Percentiles rank a stretch among this genome's conserved stretches.
These are phyloP conservation scores for Camelina sativa DNA, from an alignment of 345 rosid species.

Conservation along the genomic window DNA sequence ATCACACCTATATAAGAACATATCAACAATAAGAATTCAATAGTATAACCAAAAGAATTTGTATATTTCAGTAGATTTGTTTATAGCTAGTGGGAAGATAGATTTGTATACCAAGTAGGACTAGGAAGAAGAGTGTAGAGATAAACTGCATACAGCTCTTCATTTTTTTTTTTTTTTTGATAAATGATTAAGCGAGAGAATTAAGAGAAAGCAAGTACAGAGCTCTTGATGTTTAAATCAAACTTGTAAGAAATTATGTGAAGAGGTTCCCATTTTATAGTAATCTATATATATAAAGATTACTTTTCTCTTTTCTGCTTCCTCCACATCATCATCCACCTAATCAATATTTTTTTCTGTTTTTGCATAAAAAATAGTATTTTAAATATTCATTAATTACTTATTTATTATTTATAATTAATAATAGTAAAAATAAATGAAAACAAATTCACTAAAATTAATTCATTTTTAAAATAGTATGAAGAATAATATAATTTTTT, in stretches of 20 bases:
- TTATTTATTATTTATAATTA: no score
- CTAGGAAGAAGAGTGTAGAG: background rate
- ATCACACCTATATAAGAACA: background rate
- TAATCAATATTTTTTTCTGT: no score
- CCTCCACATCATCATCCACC: no score
- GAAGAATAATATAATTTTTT: no score
- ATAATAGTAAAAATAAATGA: no score
- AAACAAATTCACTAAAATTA: no score
- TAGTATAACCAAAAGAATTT: background rate
- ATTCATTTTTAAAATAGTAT: no score
- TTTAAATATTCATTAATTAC: no score
- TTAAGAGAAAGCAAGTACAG: background rate
- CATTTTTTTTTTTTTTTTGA: background rate
- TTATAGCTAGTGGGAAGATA: background rate
- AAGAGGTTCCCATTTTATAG: constrained; percentile 4
- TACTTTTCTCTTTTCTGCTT: no score
- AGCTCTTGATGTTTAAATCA: background rate
- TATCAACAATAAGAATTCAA: background rate
- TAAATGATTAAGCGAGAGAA: background rate
- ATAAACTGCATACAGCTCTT: background rate
- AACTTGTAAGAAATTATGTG: background rate
- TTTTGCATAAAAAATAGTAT: no score
- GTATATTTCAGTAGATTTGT: no score
- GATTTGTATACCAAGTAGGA: constrained; percentile 1
- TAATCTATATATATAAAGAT: background rate